These are phyloP conservation scores for Globisporangium cederbergense DNA, from an alignment of 352 stramenopile species.

Conservation along the genomic window DNA sequence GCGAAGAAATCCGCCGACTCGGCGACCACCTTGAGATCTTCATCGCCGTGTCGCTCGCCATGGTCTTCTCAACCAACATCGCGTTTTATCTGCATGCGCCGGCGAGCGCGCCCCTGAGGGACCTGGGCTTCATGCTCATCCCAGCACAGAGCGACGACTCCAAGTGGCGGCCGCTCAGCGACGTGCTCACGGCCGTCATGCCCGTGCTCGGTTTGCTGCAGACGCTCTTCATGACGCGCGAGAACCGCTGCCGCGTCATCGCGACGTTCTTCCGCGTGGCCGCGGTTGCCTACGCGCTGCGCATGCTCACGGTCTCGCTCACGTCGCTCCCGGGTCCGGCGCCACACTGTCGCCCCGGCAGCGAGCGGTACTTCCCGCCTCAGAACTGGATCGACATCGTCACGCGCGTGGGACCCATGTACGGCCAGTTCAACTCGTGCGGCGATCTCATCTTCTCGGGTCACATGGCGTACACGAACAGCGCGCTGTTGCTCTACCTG, in stretches of 20 bases:
- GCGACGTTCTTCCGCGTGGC: constrained; percentile 65
- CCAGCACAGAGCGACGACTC: constrained; percentile 56
- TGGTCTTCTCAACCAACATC: constrained; percentile 70
- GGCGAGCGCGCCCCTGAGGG: constrained; percentile 43
- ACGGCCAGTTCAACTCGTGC: constrained; percentile 74
- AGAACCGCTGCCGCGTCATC: constrained; percentile 47
- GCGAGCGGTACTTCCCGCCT: constrained; percentile 51
- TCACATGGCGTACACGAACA: constrained; percentile 72
- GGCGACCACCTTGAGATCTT: constrained; percentile 66
- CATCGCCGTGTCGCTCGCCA: constrained; percentile 52
- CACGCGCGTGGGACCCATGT: constrained; percentile 61
- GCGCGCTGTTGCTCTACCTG: constrained; percentile 62
- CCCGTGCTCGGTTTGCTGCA: constrained; percentile 60
- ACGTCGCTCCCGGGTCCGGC: constrained; percentile 69
- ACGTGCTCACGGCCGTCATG: constrained; percentile 57
- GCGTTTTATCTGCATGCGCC: constrained; percentile 71
- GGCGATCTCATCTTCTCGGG: constrained; percentile 78
- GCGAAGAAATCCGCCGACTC: constrained; percentile 16
- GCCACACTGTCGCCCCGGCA: constrained; percentile 57
- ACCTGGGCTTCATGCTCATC: constrained; percentile 74
- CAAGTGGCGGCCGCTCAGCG: constrained; percentile 57
- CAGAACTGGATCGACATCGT: constrained; percentile 70
- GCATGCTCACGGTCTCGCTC: constrained; percentile 59
- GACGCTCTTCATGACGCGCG: constrained; percentile 39
- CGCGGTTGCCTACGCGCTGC: constrained; percentile 67